Evolutionary conservation across 495 filamentous ascomycete species (phyloP).

Genomic region (Penicillium ochrochloron): DNA sequence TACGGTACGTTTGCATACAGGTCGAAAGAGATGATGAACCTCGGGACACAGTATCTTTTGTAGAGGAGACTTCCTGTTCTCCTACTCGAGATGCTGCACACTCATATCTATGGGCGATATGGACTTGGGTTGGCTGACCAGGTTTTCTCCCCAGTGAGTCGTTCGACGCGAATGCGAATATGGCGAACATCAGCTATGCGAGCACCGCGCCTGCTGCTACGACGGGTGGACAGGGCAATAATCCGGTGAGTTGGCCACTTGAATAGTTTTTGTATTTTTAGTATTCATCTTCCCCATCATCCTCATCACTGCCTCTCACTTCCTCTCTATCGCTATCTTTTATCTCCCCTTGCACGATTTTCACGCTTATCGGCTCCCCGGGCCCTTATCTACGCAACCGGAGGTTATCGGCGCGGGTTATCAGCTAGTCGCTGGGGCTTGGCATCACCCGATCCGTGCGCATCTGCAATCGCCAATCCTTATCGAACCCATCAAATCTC

Average conservation of each 20-base stretch:
- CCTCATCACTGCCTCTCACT: constrained; percentile 6
- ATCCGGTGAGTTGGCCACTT: constrained; percentile 58
- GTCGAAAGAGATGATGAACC: background rate
- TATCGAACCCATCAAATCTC: constrained; percentile 54
- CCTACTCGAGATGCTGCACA: background rate
- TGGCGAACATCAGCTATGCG: constrained; percentile 63
- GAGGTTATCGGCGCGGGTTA: constrained; percentile 32
- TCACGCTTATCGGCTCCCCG: constrained; percentile 23
- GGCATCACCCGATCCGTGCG: constrained; percentile 45
- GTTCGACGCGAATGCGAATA: constrained; percentile 53
- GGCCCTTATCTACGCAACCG: constrained; percentile 28
- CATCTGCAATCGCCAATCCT: constrained; percentile 39
- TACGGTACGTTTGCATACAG: constrained; percentile 58
- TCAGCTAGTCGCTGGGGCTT: constrained; percentile 41
- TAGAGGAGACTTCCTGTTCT: background rate
- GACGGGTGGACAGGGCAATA: constrained; percentile 66
- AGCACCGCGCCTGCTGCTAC: constrained; percentile 71
- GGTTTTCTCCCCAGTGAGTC: constrained; percentile 49
- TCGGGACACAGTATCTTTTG: background rate
- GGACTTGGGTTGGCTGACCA: constrained; percentile 35
- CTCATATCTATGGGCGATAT: constrained; percentile 19
- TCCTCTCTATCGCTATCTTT: constrained; percentile 7
- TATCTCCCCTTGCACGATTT: constrained; percentile 22
- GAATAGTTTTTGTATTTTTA: background rate
- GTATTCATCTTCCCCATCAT: background rate